Evolutionary conservation across 2,329 filamentous ascomycete species (phyloP).

Genomic region (Epichloe aotearoae): DNA sequence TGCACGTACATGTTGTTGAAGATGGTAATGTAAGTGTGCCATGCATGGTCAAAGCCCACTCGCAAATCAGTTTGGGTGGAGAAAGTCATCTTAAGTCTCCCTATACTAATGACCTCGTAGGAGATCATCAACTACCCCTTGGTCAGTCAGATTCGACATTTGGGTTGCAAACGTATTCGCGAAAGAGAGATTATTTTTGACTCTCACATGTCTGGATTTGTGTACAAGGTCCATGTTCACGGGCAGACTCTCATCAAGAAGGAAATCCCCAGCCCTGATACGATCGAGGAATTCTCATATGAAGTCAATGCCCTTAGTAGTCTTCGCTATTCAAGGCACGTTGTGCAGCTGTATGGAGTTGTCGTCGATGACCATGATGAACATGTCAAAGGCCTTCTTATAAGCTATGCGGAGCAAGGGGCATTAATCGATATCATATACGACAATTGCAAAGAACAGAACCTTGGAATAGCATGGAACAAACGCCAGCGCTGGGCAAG

Average conservation of each 20-base stretch:
- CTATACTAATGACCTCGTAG: conserved; percentile 17
- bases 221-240: conserved; percentile 75
- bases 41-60: not conserved
- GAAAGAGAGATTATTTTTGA: conserved; percentile 75
- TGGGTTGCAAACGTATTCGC: conserved; percentile 49
- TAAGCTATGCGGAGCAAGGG: conserved; percentile 75
- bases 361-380: conserved; percentile 81
- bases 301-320: conserved; percentile 90
- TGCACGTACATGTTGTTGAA: conserved; percentile 97
- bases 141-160: conserved; percentile 58
- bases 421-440: conserved; percentile 86
- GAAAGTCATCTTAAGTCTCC: no score
- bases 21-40: conserved; percentile 57
- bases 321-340: conserved; percentile 56
- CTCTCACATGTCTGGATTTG: conserved; percentile 90
- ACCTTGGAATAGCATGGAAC: conserved; percentile 49
- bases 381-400: conserved; percentile 74
- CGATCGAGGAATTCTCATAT: conserved; percentile 91
- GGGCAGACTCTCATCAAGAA: conserved; percentile 78
- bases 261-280: conserved; percentile 91
- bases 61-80: not conserved
- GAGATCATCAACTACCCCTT: conserved; percentile 85
- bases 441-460: conserved; percentile 50
- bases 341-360: conserved; percentile 78
- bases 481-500: conserved; percentile 76